Evolutionary conservation across 2,329 filamentous ascomycete species (phyloP), one percentile per base, ranked within the genome.

Genomic region (Lizonia empirigonia): DNA sequence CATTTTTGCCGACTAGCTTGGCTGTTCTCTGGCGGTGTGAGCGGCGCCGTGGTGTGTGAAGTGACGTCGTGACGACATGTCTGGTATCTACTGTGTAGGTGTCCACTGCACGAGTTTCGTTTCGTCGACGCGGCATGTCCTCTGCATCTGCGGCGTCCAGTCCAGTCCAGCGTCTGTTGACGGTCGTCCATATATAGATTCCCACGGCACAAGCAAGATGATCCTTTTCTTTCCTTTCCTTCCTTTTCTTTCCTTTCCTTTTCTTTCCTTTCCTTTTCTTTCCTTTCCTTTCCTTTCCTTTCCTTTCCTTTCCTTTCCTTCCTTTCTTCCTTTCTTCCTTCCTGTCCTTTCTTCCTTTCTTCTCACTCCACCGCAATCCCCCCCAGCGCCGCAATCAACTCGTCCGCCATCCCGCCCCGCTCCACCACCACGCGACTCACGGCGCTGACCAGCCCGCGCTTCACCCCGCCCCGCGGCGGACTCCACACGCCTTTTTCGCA

Each of bases 381-480:
- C 55, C 92, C 87, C 60, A 97, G 75, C 1, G 88, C 92, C 56
- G 88, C 85, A 68, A 97, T 78, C 5, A 97, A 88, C 72, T 97
- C 93, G 59, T 92, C 86, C 4, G 88, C 91, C 22, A 97, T 87
- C 26, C 91, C 91, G 0, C 88, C 88, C 63, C 82, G 84, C 68
- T 89, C 84, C 51, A 96, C 72, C 24, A 91, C 89, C 70, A 87
- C 85, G 95, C 85, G 76, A 97, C 89, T 44, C 82, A 80, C n/a
- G n/a, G n/a, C n/a, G 42, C 85, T 82, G 59, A 97, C 76, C 15
- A 94, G 78, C 4, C 76, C 79, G 64, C 91, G 84, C 77, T 89
- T 91, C 29, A 93, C 85, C 2, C 93, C 93, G 30, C 93, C 93
- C 24, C 91, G 75, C 24, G 90, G 89, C 30, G 92, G 88, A 65